Evolutionary conservation across 2,329 filamentous ascomycete genomes (phyloP).

Genomic region (Ophiostoma himal-ulmi): DNA sequence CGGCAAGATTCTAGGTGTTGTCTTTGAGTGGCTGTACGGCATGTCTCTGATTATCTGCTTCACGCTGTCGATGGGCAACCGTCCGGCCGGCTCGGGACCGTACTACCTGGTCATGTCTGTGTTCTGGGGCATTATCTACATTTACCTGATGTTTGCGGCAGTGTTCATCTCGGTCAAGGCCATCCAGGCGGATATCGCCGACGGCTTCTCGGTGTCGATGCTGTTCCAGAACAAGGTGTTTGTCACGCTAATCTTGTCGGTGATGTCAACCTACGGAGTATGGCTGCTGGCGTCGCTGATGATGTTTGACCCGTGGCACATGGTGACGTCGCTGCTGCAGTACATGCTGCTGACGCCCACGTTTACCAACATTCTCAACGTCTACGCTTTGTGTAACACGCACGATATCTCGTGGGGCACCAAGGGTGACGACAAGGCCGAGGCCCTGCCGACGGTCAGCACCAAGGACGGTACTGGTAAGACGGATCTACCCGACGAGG

Average conservation of each 20-base stretch:
- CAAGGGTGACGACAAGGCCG: slow-evolving; percentile 93
- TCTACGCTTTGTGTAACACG: slow-evolving; percentile 78
- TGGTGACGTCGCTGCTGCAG: slow-evolving; percentile 92
- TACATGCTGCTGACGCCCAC: slow-evolving; percentile 93
- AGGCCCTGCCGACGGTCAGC: slow-evolving; percentile 80
- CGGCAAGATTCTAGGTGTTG: slow-evolving; percentile 74
- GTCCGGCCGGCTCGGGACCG: slow-evolving; percentile 86
- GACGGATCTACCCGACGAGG: slow-evolving; percentile 91
- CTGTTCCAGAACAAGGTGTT: slow-evolving; percentile 86
- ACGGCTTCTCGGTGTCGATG: slow-evolving; percentile 62
- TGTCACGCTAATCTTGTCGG: slow-evolving; percentile 86
- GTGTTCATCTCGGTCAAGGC: slow-evolving; percentile 88
- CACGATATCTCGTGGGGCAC: slow-evolving; percentile 98
- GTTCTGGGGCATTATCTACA: slow-evolving; percentile 96
- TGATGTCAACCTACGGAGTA: slow-evolving; percentile 86
- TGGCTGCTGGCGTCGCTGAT: slow-evolving; percentile 88
- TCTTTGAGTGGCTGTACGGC: slow-evolving; percentile 96
- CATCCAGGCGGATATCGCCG: slow-evolving; percentile 65
- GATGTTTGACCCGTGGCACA: slow-evolving; percentile 99
- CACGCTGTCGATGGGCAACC: slow-evolving; percentile 87
- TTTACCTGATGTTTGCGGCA: slow-evolving; percentile 90
- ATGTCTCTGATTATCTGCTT: slow-evolving; percentile 91
- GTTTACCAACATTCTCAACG: slow-evolving; percentile 97
- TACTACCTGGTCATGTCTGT: slow-evolving; percentile 97
- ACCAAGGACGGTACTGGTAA: slow-evolving; percentile 86